These are phyloP conservation scores for Lyophyllum atratum DNA, from an alignment of 768 basidiomycete genomes.

Conservation along the genomic window DNA sequence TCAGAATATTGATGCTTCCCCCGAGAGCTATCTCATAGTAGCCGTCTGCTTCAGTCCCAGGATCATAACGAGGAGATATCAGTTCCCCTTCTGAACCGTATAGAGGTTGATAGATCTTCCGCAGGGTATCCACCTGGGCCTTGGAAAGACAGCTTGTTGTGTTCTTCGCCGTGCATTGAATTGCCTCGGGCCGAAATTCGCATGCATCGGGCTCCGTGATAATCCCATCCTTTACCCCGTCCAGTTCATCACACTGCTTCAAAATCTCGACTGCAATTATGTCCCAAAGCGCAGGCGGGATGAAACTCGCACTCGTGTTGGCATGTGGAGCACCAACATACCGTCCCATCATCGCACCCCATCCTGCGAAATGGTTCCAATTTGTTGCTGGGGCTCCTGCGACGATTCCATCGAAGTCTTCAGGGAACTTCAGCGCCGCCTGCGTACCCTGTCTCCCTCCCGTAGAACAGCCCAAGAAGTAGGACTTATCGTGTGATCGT, in stretches of 20 bases:
- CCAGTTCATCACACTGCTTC: slow-evolving; percentile 14
- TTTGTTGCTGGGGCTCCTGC: slow-evolving; percentile 1
- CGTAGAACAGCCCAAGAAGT: slow-evolving; percentile 9
- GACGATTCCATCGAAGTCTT: slow-evolving; percentile 12
- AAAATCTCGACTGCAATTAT: slow-evolving; percentile 9
- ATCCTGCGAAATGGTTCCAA: neutral
- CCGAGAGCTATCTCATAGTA: neutral
- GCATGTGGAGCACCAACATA: neutral
- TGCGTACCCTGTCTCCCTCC: slow-evolving; percentile 10
- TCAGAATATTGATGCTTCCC: neutral
- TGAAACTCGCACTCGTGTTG: neutral
- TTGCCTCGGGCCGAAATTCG: slow-evolving; percentile 13
- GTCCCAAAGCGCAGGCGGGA: slow-evolving; percentile 1
- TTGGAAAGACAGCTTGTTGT: slow-evolving; percentile 3
- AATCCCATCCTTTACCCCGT: slow-evolving; percentile 14
- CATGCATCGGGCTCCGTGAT: slow-evolving; percentile 15
- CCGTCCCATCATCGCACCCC: neutral
- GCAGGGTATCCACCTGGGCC: slow-evolving; percentile 8
- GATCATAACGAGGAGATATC: neutral
- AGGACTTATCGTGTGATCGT: neutral
- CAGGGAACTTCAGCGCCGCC: slow-evolving; percentile 11
- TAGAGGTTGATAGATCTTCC: slow-evolving; percentile 8
- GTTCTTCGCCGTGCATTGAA: neutral
- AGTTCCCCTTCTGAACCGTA: neutral
- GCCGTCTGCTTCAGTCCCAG: neutral